Percentiles rank a stretch among this genome's conserved stretches.
Conservation (phyloP, 805 yeast genomes). For the Komagataella kurtzmanii region DNA sequence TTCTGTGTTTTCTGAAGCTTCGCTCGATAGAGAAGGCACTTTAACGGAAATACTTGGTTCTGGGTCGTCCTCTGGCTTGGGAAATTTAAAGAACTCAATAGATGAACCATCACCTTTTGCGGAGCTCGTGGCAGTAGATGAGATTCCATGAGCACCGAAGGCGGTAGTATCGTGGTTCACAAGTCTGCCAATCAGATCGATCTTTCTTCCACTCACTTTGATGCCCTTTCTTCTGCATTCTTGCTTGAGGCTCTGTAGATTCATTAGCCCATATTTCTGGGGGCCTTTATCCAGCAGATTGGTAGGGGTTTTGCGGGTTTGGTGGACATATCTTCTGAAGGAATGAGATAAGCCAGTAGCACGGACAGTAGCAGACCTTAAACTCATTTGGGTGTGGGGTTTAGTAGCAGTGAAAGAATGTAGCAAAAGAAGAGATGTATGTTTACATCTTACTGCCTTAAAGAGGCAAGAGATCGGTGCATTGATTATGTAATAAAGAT, state of each 20-base stretch:
- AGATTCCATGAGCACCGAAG: conserved; percentile 1
- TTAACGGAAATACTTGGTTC: conserved; percentile 11
- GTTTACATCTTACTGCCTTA: background rate
- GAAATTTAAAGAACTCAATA: conserved; percentile 42
- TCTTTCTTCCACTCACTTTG: conserved; percentile 47
- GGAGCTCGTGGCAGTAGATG: conserved; percentile 8
- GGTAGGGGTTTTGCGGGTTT: conserved; percentile 19
- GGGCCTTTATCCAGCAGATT: conserved; percentile 12
- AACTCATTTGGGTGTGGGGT: background rate
- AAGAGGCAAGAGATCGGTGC: background rate
- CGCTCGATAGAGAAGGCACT: conserved; percentile 14
- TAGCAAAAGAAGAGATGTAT: background rate
- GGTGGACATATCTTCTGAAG: conserved; percentile 16
- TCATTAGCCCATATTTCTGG: conserved; percentile 24
- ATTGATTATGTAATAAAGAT: background rate
- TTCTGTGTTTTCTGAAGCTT: conserved; percentile 10
- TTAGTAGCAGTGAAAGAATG: background rate
- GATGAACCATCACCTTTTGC: conserved; percentile 47
- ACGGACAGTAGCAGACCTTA: conserved; percentile 3
- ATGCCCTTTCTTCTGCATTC: conserved; percentile 51
- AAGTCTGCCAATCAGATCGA: conserved; percentile 34
- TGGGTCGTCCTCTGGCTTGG: conserved; percentile 16
- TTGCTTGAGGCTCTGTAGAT: conserved; percentile 36
- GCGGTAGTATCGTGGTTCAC: conserved; percentile 4
- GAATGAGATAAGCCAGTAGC: background rate